phyloP scores from a whole-genome alignment of 2,329 filamentous ascomycete genomes.

The Nothomitra cinnamomea region DNA sequence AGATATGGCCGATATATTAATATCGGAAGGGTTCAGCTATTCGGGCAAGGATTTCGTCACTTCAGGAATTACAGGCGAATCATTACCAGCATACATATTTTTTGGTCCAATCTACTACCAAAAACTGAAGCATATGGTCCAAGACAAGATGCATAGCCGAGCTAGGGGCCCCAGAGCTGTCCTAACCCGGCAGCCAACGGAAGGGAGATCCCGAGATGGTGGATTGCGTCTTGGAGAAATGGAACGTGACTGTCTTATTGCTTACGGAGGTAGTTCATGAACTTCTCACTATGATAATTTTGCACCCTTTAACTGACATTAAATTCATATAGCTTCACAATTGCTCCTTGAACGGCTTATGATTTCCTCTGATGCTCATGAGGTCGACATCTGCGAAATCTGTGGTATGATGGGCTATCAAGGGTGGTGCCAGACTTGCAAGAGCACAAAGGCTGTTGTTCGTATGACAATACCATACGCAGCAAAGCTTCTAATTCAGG shows the following conservation, averaged over 20 bases:
- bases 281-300: not conserved
- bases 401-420: slow-evolving; percentile 94
- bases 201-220: slow-evolving; percentile 83
- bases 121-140: slow-evolving; percentile 99
- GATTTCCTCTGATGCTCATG: slow-evolving; percentile 79
- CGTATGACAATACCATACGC: slow-evolving; percentile 97
- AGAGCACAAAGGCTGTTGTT: slow-evolving; percentile 66
- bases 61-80: slow-evolving; percentile 84
- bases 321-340: slow-evolving; percentile 47
- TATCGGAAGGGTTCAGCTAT: slow-evolving; percentile 85
- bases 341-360: slow-evolving; percentile 84
- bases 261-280: slow-evolving; percentile 45
- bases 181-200: slow-evolving; percentile 85
- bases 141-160: slow-evolving; percentile 98
- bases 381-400: slow-evolving; percentile 82
- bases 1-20: slow-evolving; percentile 72
- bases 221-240: slow-evolving; percentile 91
- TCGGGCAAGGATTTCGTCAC: slow-evolving; percentile 96
- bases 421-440: slow-evolving; percentile 87
- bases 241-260: slow-evolving; percentile 96
- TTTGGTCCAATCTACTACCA: slow-evolving; percentile 99
- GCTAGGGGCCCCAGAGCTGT: slow-evolving; percentile 80
- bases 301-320: not conserved
- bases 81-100: slow-evolving; percentile 90
- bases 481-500: slow-evolving; percentile 88